phyloP scores from a whole-genome alignment of 1,139 yeast species.

The Geotrichum siamense region DNA sequence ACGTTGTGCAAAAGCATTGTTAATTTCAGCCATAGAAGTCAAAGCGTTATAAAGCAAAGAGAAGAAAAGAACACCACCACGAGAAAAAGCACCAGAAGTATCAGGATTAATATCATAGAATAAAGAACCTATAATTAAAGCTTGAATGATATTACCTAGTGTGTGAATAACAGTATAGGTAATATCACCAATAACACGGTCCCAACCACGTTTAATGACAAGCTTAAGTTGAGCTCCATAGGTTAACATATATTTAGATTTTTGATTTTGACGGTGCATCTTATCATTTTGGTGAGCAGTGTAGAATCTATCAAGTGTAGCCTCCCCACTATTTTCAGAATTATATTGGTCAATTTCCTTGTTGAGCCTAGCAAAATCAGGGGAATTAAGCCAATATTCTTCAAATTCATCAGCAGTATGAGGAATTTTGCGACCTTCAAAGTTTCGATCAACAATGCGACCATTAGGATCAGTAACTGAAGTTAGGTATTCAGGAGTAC shows the following conservation, averaged over 20 bases:
- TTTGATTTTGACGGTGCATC: conserved; percentile 29
- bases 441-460: conserved; percentile 38
- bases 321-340: conserved; percentile 37
- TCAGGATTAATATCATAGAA: conserved; percentile 44
- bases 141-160: conserved; percentile 45
- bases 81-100: conserved; percentile 46
- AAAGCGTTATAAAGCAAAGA: conserved; percentile 39
- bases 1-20: conserved; percentile 36
- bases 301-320: conserved; percentile 20
- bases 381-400: conserved; percentile 46
- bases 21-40: conserved; percentile 39
- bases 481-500: conserved; percentile 52
- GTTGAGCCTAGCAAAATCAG: conserved; percentile 38
- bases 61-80: conserved; percentile 44
- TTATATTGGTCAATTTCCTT: conserved; percentile 38
- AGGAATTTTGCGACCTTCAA: conserved; percentile 44
- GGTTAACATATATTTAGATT: conserved; percentile 35
- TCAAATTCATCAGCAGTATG: conserved; percentile 50
- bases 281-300: conserved; percentile 23
- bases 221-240: conserved; percentile 33
- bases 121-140: conserved; percentile 49
- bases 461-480: conserved; percentile 54
- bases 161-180: conserved; percentile 44
- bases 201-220: conserved; percentile 43
- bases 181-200: conserved; percentile 48